Base-by-base conservation (phyloP, 768 basidiomycete species). In the Austroboletus eburneus region DNA sequence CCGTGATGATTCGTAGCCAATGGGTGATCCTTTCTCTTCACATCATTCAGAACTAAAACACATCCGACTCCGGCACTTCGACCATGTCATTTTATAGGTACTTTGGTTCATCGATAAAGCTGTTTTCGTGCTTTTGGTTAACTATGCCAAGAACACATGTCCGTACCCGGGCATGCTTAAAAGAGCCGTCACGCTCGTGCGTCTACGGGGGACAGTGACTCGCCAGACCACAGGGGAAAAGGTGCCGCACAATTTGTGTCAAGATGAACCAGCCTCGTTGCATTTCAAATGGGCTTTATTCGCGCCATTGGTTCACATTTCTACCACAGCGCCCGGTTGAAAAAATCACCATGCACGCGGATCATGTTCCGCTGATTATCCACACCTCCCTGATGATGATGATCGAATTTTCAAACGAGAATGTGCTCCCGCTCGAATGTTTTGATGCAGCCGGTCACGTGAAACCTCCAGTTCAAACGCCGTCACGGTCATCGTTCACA, bases 51-150 rank as follows among this genome's bases (percentile, higher is more conserved):
- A 42, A 20, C 14, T 42, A 39, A 36, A 36, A 20, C 38, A 42
- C 25, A 48, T 49, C 38, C 14, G 32, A 43, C 37, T 39, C 24
- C 8, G 32, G 36, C 38, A 50, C 45, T 51, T 51, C 45, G 48
- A 45, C 40, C 47, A 43, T 39, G 42, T 46, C 41, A 30, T 47
- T 35, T 41, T 49, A 41, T 43, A 46, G 42, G 39, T 37, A 37
- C 24, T 38, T 25, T 25, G 40, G 16, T 33, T 49, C 42, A 62
- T 64, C 58, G 58, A 58, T 62, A 29, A 46, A 41, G 39, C 38
- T 35, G 33, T 43, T 46, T 49, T 37, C 39, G 45, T 21, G 21
- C 17, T 35, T 63, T 45, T 43, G 45, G 55, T 46, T 25, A 36
- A 41, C 25, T 45, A 24, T 18, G 32, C 34, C 46, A 27, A 36